Evolutionary conservation across 129 eudicot species (phyloP).

Genomic region (Chrysanthemum makinoi): DNA sequence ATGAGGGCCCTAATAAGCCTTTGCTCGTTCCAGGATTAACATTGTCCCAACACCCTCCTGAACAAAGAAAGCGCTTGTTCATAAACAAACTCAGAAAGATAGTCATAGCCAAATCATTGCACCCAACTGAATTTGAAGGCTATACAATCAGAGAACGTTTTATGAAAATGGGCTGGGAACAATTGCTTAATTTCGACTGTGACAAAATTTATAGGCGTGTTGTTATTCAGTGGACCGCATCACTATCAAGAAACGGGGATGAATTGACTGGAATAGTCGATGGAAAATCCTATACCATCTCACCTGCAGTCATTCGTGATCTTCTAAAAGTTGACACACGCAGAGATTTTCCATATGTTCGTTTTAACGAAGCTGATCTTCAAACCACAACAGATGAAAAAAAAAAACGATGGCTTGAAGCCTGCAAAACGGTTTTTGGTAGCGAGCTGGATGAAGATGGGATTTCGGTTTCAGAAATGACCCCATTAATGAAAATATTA

Average conservation of each 20-base stretch:
- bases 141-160: slow-evolving; percentile 16
- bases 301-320: not conserved
- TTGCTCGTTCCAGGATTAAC: not conserved
- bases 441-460: not conserved
- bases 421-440: not conserved
- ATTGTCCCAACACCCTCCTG: slow-evolving; percentile 1
- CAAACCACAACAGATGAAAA: not conserved
- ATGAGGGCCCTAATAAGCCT: not conserved
- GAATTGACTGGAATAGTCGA: slow-evolving; percentile 1
- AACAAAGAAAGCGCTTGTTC: not conserved
- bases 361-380: not conserved
- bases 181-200: slow-evolving; percentile 1
- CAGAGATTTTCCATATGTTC: not conserved
- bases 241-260: slow-evolving; percentile 4
- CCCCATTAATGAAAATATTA: not conserved
- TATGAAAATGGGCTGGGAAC: slow-evolving; percentile 7
- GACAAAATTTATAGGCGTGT: slow-evolving; percentile 2
- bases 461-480: not conserved
- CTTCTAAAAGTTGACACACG: not conserved
- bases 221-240: slow-evolving; percentile 9
- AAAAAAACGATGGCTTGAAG: not conserved
- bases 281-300: not conserved
- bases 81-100: not conserved
- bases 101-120: not conserved
- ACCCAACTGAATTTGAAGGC: slow-evolving; percentile 15